A percentile compares a stretch with the other conserved stretches of the same genome.
These are phyloP conservation scores for Corrigiola litoralis DNA, from an alignment of 179 eudicot species.

Conservation along the genomic window DNA sequence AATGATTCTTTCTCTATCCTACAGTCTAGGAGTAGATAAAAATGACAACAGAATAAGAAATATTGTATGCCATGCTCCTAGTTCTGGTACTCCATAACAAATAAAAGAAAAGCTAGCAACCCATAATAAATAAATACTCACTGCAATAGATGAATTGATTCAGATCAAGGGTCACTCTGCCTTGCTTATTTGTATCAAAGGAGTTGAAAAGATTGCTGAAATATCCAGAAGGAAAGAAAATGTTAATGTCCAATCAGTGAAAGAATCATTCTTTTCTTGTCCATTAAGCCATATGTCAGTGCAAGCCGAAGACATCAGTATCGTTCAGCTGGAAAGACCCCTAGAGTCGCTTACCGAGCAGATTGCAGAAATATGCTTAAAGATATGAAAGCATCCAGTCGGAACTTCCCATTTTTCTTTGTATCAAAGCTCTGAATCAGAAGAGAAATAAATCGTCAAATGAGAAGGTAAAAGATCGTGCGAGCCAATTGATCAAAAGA, in stretches of 20 bases:
- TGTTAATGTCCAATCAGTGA: not conserved
- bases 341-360: slow-evolving; percentile 48
- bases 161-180: slow-evolving; percentile 81
- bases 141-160: slow-evolving; percentile 89
- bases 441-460: not conserved
- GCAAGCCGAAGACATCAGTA: not conserved
- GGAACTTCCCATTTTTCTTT: slow-evolving; percentile 68
- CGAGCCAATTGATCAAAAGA: not conserved
- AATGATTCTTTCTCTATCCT: not conserved
- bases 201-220: slow-evolving; percentile 86
- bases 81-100: not conserved
- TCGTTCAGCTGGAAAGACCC: not conserved
- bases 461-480: not conserved
- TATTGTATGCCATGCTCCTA: not conserved
- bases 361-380: slow-evolving; percentile 83
- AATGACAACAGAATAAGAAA: not conserved
- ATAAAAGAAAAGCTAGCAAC: not conserved
- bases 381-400: slow-evolving; percentile 78
- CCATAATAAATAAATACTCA: slow-evolving; percentile 33
- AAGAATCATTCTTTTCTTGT: not conserved
- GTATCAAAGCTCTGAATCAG: slow-evolving; percentile 75
- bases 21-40: not conserved
- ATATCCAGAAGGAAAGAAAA: not conserved
- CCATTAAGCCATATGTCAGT: not conserved
- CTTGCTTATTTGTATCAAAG: slow-evolving; percentile 81